These are phyloP conservation scores for Alternaria burnsii DNA, from an alignment of 2,329 filamentous ascomycete genomes.

Conservation along the genomic window DNA sequence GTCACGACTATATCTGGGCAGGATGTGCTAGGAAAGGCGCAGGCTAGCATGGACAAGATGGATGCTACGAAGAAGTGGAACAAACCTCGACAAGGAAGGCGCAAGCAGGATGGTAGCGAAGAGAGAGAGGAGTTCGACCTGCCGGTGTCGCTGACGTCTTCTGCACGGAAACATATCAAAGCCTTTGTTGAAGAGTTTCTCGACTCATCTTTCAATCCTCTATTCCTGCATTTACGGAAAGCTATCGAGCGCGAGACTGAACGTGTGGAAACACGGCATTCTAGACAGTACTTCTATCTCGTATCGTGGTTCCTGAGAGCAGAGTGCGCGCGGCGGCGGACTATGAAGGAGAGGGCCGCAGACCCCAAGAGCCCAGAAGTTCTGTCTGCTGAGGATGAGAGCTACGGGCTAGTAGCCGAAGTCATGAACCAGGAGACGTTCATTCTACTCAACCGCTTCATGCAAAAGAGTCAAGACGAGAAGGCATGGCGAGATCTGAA, in stretches of 20 bases:
- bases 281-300: slow-evolving; percentile 89
- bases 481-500: slow-evolving; percentile 90
- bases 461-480: slow-evolving; percentile 79
- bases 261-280: slow-evolving; percentile 78
- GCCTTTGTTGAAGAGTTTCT: slow-evolving; percentile 91
- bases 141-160: slow-evolving; percentile 72
- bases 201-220: slow-evolving; percentile 92
- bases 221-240: slow-evolving; percentile 83
- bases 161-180: slow-evolving; percentile 79
- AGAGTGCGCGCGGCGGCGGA: slow-evolving; percentile 74
- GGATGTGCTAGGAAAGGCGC: slow-evolving; percentile 77
- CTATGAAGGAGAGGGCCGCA: slow-evolving; percentile 62
- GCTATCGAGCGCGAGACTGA: slow-evolving; percentile 90
- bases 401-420: slow-evolving; percentile 85
- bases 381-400: slow-evolving; percentile 66
- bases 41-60: slow-evolving; percentile 83
- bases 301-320: slow-evolving; percentile 92
- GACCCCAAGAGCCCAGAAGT: slow-evolving; percentile 53
- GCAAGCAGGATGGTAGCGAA: slow-evolving; percentile 52
- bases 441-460: slow-evolving; percentile 81
- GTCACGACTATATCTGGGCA: slow-evolving; percentile 89
- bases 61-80: slow-evolving; percentile 91
- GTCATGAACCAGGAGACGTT: slow-evolving; percentile 97
- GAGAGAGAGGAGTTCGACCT: slow-evolving; percentile 73
- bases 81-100: slow-evolving; percentile 69